Evolutionary conservation across 2,329 filamentous ascomycete genomes (phyloP), one percentile per base, ranked within the genome.

Genomic region (Samsoniella hepiali): DNA sequence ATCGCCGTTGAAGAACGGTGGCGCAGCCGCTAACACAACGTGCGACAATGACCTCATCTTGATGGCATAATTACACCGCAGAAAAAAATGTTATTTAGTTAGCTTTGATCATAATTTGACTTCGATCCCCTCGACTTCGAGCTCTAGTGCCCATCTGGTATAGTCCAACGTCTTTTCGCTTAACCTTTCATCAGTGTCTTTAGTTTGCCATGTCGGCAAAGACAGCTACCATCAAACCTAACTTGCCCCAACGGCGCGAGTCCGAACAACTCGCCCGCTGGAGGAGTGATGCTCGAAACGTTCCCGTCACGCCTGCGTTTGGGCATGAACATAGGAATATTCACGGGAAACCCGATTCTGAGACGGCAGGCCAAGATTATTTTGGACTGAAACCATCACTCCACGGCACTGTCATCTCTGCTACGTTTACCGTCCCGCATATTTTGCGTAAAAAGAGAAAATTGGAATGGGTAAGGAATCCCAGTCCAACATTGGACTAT

Each of bases 361-460:
- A 32, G 2, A 3, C 34, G 17, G 22, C 11, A 15, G n/a, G n/a
- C 1, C n/a, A 58, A 8, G 54, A 45, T 31, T 63, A 63, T 31
- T 63, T 63, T 42, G 61, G 55, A 1, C 6, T 27, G 2, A 10
- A 38, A 22, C 55, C 27, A 29, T 22, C 47, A 10, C 13, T 88
- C 51, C 86, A 80, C 65, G 86, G 86, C 17, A 87, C 86, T 72
- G 82, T 88, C 68, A 88, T 89, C 68, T 88, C 86, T 2, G 85
- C 83, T 31, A 88, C 85, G 13, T 88, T 88, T 69, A 87, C 83
- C 64, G 83, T 86, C 64, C 85, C 86, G 36, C 81, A 87, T 69
- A 78, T 82, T 36, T 73, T 88, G 63, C 80, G 81, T 63, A 87
- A 87, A 69, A 79, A 78, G 67, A 83, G 82, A 68, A 81, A 79